Conservation (phyloP, 208 protist species). For the Crithidia sp. region DNA sequence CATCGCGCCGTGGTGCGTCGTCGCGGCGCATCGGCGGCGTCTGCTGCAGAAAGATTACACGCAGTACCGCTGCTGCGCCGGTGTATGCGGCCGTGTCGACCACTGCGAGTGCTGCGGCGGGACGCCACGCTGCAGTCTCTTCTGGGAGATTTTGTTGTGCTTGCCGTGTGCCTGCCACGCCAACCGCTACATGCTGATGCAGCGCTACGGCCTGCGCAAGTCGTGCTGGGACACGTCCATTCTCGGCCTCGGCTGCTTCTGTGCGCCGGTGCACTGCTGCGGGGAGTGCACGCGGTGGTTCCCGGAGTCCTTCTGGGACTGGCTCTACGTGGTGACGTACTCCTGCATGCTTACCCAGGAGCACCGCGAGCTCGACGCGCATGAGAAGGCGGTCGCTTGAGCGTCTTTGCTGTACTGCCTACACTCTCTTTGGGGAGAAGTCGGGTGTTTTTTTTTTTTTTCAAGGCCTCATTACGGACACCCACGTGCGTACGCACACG, state of each 20-base stretch:
- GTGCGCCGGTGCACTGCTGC: conserved; percentile 10
- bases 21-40: conserved; percentile 57
- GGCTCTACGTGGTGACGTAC: conserved; percentile 47
- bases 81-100: conserved; percentile 41
- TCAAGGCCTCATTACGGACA: background rate
- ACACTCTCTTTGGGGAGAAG: too few species aligned
- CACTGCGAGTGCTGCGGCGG: conserved; percentile 35
- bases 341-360: conserved; percentile 75
- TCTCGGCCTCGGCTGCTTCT: conserved; percentile 42
- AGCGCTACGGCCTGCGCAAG: conserved; percentile 55
- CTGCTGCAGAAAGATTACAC: conserved; percentile 52
- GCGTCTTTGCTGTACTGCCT: too few species aligned
- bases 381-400: conserved; percentile 33
- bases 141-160: conserved; percentile 49
- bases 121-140: conserved; percentile 46
- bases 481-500: too few species aligned
- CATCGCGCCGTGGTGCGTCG: conserved; percentile 63
- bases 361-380: conserved; percentile 56
- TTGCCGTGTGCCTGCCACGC: conserved; percentile 57
- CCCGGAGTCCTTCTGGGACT: conserved; percentile 31
- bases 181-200: conserved; percentile 76
- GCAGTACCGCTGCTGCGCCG: conserved; percentile 68
- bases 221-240: conserved; percentile 62
- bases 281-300: conserved; percentile 22
- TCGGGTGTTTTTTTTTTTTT: conserved; percentile 17